A percentile compares a stretch with the other conserved stretches of the same genome.
Conservation (phyloP, 345 rosid genomes). For the Gossypium sturtianum region DNA sequence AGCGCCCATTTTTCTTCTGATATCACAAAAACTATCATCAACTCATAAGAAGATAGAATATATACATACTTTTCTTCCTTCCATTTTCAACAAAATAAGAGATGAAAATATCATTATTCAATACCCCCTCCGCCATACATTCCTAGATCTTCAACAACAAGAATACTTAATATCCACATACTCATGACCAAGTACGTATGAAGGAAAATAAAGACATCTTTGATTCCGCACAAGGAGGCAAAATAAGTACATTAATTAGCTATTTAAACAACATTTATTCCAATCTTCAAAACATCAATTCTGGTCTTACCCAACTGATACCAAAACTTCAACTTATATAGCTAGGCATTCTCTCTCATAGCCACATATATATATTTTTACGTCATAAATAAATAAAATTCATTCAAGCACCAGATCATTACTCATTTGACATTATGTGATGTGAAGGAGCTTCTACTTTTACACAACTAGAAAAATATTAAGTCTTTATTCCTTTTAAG, state of each 20-base stretch:
- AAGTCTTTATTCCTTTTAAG: neutral
- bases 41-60: neutral
- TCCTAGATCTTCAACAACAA: too few species aligned
- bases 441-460: neutral
- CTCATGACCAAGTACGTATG: neutral
- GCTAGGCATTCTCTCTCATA: neutral
- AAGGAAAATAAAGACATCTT: neutral
- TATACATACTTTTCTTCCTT: neutral
- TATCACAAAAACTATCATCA: neutral
- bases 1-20: neutral
- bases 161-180: too few species aligned
- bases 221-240: neutral
- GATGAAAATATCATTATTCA: too few species aligned
- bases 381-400: neutral
- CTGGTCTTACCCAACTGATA: neutral
- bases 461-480: neutral
- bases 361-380: neutral
- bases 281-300: neutral
- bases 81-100: too few species aligned
- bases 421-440: neutral
- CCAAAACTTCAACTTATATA: conserved; percentile 1
- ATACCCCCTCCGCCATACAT: too few species aligned
- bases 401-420: neutral
- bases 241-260: neutral
- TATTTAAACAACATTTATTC: neutral